These are phyloP conservation scores for Plectosphaerella plurivora DNA, from an alignment of 2,329 filamentous ascomycete species.

Conservation along the genomic window DNA sequence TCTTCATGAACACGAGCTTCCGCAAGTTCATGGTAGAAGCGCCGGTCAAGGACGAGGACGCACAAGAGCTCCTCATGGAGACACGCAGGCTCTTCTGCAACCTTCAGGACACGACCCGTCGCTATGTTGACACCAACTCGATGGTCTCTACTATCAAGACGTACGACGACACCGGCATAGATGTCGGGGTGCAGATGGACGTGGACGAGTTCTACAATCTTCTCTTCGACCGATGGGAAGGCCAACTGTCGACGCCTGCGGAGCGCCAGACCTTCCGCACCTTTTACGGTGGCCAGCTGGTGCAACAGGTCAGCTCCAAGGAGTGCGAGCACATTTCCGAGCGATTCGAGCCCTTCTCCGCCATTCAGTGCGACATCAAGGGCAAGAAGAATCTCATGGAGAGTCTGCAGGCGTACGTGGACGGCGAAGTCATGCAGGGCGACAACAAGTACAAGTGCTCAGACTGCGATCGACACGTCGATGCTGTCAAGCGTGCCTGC, in stretches of 20 bases:
- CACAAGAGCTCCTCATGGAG: conserved; percentile 67
- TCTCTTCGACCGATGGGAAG: conserved; percentile 86
- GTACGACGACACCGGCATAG: conserved; percentile 77
- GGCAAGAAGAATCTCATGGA: conserved; percentile 80
- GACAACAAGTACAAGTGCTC: conserved; percentile 99
- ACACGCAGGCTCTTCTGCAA: conserved; percentile 78
- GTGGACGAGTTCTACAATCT: conserved; percentile 97
- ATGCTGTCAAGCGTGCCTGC: conserved; percentile 90
- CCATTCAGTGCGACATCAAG: conserved; percentile 94
- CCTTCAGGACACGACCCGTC: conserved; percentile 78
- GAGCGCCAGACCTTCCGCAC: conserved; percentile 70
- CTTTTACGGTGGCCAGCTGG: conserved; percentile 87
- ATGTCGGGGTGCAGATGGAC: conserved; percentile 91
- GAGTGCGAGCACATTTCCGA: conserved; percentile 94
- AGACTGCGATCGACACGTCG: conserved; percentile 80
- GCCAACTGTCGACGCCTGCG: conserved; percentile 64
- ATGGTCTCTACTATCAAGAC: conserved; percentile 76
- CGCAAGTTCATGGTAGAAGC: conserved; percentile 74
- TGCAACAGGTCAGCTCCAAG: conserved; percentile 93
- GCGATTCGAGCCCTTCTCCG: conserved; percentile 82
- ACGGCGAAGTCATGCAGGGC: conserved; percentile 94
- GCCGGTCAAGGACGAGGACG: conserved; percentile 48
- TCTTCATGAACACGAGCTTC: conserved; percentile 93
- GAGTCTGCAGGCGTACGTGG: conserved; percentile 90
- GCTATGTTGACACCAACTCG: conserved; percentile 66